Evolutionary conservation across 1,284 basidiomycete genomes (phyloP).

Genomic region (Agroathelia rolfsii): DNA sequence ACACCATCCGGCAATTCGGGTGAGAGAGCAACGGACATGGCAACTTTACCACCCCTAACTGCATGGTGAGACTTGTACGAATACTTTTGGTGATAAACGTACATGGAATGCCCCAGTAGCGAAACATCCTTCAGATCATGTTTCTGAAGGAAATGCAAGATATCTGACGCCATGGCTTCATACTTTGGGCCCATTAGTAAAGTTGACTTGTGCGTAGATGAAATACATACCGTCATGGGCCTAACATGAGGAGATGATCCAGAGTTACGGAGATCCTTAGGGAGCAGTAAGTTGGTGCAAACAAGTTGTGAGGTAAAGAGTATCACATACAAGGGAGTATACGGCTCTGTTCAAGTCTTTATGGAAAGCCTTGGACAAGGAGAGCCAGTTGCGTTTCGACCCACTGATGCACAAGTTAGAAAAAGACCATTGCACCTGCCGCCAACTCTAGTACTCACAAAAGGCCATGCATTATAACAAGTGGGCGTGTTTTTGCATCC

Average conservation of each 20-base stretch:
- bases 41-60: conserved; percentile 78
- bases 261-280: conserved; percentile 77
- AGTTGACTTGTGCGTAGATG: too few species aligned
- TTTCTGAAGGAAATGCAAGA: conserved; percentile 47
- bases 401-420: conserved; percentile 35
- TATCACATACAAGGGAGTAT: conserved; percentile 53
- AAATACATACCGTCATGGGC: too few species aligned
- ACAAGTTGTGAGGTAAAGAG: neutral
- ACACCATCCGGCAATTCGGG: conserved; percentile 34
- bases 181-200: too few species aligned
- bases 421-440: neutral
- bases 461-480: conserved; percentile 58
- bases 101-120: conserved; percentile 83
- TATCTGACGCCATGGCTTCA: conserved; percentile 60
- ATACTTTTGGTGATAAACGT: too few species aligned
- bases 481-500: conserved; percentile 32
- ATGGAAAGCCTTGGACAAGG: conserved; percentile 57
- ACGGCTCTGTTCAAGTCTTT: conserved; percentile 50
- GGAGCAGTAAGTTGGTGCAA: conserved; percentile 5
- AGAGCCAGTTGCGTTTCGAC: conserved; percentile 74
- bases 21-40: conserved; percentile 68
- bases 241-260: conserved; percentile 65
- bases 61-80: too few species aligned
- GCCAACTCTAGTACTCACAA: conserved; percentile 36
- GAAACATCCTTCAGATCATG: conserved; percentile 50